Evolutionary conservation across 345 rosid genomes (phyloP), one percentile per base, ranked within the genome.

Genomic region (Populus nigra): DNA sequence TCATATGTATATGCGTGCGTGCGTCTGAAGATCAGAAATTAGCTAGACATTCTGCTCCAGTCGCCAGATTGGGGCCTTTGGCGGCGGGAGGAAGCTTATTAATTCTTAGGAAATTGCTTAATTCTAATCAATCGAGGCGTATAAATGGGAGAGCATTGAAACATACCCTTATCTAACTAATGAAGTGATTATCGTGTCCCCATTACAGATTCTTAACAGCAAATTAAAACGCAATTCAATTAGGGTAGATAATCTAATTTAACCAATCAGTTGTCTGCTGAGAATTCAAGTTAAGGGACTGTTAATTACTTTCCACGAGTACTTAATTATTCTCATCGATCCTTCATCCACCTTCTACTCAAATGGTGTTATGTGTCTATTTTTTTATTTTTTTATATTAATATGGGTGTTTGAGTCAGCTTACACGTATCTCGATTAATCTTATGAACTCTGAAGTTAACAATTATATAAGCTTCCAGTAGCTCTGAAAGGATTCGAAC

Each of bases 401-500:
- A 27, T 1, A 27, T 27, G 27, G 1, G 1, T 27, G 27, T 31
- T 31, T 0, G 33, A 31, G 33, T 2, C 3, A 31, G 0, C 1
- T 39, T 5, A 2, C 0, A 4, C 0, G 0, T 4, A 4, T 4
- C 0, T 33, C 1, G 0, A 33, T 0, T 33, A 33, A 33, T 33
- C 0, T 0, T 4, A 4, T 4, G 4, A 0, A 33, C 3, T 0
- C 0, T 33, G 4, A 33, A 4, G 0, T 33, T 33, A 33, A 33
- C 0, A 0, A 0, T 4, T 0, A 33, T 33, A 33, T 33, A 33
- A 0, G 4, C 0, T 4, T 33, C 4, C 0, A 4, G 0, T 33
- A 0, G 0, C 0, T 33, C 0, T 33, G 0, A 33, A 0, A 4
- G 5, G 0, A 4, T 0, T 33, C 5, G 0, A 33, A 33, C 1